Base-by-base conservation (phyloP, 805 yeast genomes). In the Zygotorulaspora sp. region DNA sequence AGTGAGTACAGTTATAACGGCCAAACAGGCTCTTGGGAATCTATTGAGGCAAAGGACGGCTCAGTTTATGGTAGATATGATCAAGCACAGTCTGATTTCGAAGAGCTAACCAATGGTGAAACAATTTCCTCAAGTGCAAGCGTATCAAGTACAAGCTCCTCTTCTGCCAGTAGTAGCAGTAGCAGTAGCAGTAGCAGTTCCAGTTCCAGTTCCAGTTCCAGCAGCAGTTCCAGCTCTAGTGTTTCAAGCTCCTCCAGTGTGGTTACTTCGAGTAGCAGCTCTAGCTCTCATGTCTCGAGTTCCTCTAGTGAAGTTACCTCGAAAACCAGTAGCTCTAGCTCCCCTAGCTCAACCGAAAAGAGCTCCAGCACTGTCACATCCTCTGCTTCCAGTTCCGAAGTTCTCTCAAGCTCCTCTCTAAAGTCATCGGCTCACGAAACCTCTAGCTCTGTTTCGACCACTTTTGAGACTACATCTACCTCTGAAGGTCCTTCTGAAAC, bases 41-140 rank as follows among this genome's bases (percentile, higher is more conserved):
- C 84, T 6, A 80, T 81, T 43, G 50, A 66, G 28, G 75, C 85
- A 15, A 60, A 61, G 22, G 72, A 65, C 55, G 88, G 88, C 47
- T 54, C 63, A 35, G 71, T 86, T 26, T 71, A 78, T 48, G 89
- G 88, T 18, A 73, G 85, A 61, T 50, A 58, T 28, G 57, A 53
- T 1, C 54, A 67, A 40, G 82, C 74, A n/a, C 57, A 64, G 29
- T 52, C 50, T 11, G 75, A 73, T 32, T 73, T 70, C 47, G 44
- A 53, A 14, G 52, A 39, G 13, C 48, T 58, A 32, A 52, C 52
- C 30, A 41, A 40, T 29, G 62, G 63, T 43, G 44, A 39, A 31
- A 30, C 48, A 24, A 22, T 58, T 14, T 19, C 54, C 24, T 35
- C 47, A 9, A 19, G 41, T n/a, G 22, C 49, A 8, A 12, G 41